Conservation (phyloP, 2,329 filamentous ascomycete species). For the Penicillium freii region DNA sequence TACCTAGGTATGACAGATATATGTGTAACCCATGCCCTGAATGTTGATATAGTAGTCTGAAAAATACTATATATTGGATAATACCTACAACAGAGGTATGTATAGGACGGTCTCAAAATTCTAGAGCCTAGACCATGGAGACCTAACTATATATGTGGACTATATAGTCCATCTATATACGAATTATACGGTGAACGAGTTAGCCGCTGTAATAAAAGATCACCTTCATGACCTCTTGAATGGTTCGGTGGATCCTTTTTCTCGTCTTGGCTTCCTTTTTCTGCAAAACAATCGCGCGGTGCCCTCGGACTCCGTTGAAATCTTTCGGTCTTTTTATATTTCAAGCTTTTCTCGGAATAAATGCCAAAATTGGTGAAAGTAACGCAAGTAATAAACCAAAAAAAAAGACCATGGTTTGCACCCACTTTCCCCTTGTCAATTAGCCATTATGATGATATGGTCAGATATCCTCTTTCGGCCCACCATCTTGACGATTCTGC, state of each 20-base stretch:
- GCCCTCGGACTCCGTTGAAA: slow-evolving; percentile 13
- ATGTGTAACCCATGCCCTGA: background rate
- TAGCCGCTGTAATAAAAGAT: background rate
- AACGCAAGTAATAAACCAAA: background rate
- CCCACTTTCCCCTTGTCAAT: background rate
- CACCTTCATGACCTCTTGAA: background rate
- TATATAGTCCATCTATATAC: background rate
- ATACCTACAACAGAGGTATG: too few relatives aligned
- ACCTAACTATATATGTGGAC: background rate
- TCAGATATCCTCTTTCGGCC: background rate
- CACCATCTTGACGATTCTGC: background rate
- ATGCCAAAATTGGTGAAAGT: slow-evolving; percentile 19
- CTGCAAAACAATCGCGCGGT: slow-evolving; percentile 12
- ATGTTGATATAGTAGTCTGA: too few relatives aligned
- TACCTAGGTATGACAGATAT: background rate
- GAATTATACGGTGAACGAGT: background rate
- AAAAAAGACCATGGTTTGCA: background rate
- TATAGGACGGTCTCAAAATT: background rate
- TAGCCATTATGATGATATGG: slow-evolving; percentile 1
- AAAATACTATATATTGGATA: background rate
- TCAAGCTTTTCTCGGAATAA: background rate
- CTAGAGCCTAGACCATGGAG: background rate
- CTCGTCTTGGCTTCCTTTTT: slow-evolving; percentile 28
- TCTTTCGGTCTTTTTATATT: background rate
- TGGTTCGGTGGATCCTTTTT: slow-evolving; percentile 1